Base-by-base conservation (phyloP, 2,329 filamentous ascomycete species). In the Ustilaginoidea virens region DNA sequence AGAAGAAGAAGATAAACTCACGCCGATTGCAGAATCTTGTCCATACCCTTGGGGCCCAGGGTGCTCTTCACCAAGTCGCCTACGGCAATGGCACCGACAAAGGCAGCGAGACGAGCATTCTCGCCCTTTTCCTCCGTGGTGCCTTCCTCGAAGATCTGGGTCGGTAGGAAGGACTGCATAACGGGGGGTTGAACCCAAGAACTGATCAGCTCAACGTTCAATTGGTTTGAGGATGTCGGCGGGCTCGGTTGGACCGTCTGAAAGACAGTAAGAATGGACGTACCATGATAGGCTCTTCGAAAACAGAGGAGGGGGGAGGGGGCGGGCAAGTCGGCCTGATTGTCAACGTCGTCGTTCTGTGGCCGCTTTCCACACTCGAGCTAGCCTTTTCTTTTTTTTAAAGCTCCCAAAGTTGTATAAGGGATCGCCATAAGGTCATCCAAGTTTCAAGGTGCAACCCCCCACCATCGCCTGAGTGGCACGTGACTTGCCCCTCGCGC, bases 81-180 rank as follows among this genome's bases (percentile, higher is more conserved):
- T 26, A 98, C 90, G 32, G 90, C 90, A 49, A 98, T 98, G 52
- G 90, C 90, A 45, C 90, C 90, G 32, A 98, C 87, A 48, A 98
- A 98, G 40, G 87, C 87, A n/a, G 83, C 80, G 45, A 96, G 78
- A 70, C 87, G 83, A 48, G 90, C 87, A 80, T 96, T 96, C 65
- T 96, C 87, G 47, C 90, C 90, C 65, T 93, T 96, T 64, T 96
- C 87, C 61, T 96, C 83, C 33, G 80, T 90, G 43, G 92, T 90
- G 53, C 92, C 86, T 58, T 94, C 83, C 48, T 85, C 82, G 60
- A 96, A 96, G 66, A 96, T 96, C 61, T 96, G 87, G 39, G 85
- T 93, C 48, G 87, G 86, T 61, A 85, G 90, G 56, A 77, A 77
- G 44, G 71, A 76, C 53, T 56, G 36, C 2, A 13, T 41, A 38